Evolutionary conservation across 495 filamentous ascomycete species (phyloP).

Genomic region (Patellaria atrata): DNA sequence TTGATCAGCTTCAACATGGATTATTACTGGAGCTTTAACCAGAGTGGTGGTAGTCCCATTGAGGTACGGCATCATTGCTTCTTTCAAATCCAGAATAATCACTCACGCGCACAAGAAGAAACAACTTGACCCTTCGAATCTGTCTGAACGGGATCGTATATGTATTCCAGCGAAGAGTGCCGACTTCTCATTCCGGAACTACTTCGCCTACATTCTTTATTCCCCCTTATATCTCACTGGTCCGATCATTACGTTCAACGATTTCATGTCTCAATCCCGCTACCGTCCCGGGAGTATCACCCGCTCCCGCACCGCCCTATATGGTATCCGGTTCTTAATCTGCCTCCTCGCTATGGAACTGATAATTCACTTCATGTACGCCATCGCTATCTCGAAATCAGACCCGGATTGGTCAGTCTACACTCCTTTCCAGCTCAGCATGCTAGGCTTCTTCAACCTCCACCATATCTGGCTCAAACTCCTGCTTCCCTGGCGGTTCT

Average conservation of each 20-base stretch:
- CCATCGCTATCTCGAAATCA: slow-evolving; percentile 79
- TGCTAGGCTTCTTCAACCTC: slow-evolving; percentile 93
- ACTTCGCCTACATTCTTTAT: slow-evolving; percentile 78
- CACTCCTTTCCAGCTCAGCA: slow-evolving; percentile 72
- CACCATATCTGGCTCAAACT: slow-evolving; percentile 98
- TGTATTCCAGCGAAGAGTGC: slow-evolving; percentile 50
- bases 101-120: slow-evolving; percentile 89
- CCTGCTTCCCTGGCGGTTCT: slow-evolving; percentile 90
- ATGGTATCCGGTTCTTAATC: slow-evolving; percentile 72
- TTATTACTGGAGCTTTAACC: slow-evolving; percentile 80
- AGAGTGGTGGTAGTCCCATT: slow-evolving; percentile 47
- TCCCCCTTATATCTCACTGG: slow-evolving; percentile 85
- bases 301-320: slow-evolving; percentile 50
- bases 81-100: slow-evolving; percentile 9
- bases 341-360: slow-evolving; percentile 84
- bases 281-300: slow-evolving; percentile 57
- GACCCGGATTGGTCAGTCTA: slow-evolving; percentile 67
- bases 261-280: slow-evolving; percentile 79
- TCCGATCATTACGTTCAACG: slow-evolving; percentile 94
- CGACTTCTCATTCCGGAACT: slow-evolving; percentile 71
- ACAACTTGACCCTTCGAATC: slow-evolving; percentile 68
- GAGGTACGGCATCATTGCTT: slow-evolving; percentile 87
- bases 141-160: slow-evolving; percentile 80
- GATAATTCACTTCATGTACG: slow-evolving; percentile 85
- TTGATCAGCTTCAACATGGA: slow-evolving; percentile 96